Percentiles rank a stretch among this genome's conserved stretches.
Evolutionary conservation across 116 monocot species (phyloP).

Genomic region (Dioscorea cayenensis): DNA sequence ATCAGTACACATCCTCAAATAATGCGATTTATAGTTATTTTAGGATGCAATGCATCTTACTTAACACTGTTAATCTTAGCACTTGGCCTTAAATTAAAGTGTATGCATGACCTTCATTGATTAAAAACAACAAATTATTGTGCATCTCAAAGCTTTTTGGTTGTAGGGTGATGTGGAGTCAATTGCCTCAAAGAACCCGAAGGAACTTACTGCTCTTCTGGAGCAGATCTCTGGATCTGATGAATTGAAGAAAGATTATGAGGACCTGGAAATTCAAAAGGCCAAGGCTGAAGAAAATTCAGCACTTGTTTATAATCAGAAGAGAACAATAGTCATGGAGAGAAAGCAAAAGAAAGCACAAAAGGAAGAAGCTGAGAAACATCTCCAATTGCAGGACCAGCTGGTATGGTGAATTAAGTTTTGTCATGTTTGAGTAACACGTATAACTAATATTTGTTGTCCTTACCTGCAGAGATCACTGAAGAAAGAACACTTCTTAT

Average conservation of each 20-base stretch:
- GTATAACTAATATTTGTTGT: background rate
- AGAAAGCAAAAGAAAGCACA: slow-evolving; percentile 98
- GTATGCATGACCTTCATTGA: no score
- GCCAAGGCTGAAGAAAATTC: slow-evolving; percentile 76
- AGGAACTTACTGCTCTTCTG: slow-evolving; percentile 77
- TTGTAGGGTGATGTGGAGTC: slow-evolving; percentile 95
- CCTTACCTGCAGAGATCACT: slow-evolving; percentile 53
- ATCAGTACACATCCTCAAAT: no score
- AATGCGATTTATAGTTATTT: no score
- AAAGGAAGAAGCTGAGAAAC: slow-evolving; percentile 98
- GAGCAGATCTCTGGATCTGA: slow-evolving; percentile 99
- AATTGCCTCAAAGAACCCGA: slow-evolving; percentile 96
- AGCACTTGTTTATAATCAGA: slow-evolving; percentile 90
- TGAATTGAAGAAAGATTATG: slow-evolving; percentile 86
- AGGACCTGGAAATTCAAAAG: slow-evolving; percentile 73
- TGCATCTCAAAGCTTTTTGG: slow-evolving; percentile 1
- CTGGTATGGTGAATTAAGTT: slow-evolving; percentile 23
- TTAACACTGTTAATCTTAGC: no score
- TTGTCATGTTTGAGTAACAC: background rate
- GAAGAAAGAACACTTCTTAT: slow-evolving; percentile 78
- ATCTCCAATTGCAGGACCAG: slow-evolving; percentile 81
- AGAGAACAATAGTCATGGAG: slow-evolving; percentile 83
- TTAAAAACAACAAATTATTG: background rate
- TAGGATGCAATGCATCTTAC: no score
- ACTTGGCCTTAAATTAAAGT: no score